These are phyloP conservation scores for Xanthoparmelia taractica DNA, from an alignment of 495 filamentous ascomycete genomes.

Conservation along the genomic window DNA sequence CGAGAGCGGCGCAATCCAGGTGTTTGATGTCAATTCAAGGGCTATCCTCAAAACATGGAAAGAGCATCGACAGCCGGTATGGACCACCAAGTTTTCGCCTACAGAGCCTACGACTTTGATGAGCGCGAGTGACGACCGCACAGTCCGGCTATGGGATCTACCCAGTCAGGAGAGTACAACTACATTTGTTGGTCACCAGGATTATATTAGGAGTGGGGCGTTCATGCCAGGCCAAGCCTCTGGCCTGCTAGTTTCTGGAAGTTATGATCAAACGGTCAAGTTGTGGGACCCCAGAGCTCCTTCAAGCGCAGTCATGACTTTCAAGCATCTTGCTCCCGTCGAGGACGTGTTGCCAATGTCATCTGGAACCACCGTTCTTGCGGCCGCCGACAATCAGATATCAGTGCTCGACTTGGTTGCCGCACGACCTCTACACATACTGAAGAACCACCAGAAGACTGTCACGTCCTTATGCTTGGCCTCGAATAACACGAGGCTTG, in stretches of 20 bases:
- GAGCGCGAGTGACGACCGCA: constrained; percentile 81
- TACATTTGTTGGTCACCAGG: constrained; percentile 78
- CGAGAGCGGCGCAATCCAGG: constrained; percentile 81
- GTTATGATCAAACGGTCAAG: constrained; percentile 88
- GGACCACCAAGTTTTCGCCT: constrained; percentile 82
- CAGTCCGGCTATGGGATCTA: constrained; percentile 89
- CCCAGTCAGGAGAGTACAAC: constrained; percentile 65
- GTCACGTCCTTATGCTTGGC: constrained; percentile 78
- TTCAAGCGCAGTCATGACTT: constrained; percentile 66
- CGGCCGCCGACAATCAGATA: constrained; percentile 78
- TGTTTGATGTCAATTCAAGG: constrained; percentile 82
- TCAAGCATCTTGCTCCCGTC: constrained; percentile 83
- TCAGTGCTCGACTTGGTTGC: constrained; percentile 91
- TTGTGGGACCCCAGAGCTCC: constrained; percentile 84
- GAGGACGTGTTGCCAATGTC: constrained; percentile 80
- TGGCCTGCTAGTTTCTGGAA: constrained; percentile 72
- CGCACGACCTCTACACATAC: constrained; percentile 72
- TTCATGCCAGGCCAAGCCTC: constrained; percentile 73
- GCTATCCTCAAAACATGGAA: constrained; percentile 95
- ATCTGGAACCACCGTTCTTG: constrained; percentile 76
- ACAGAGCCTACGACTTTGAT: constrained; percentile 76
- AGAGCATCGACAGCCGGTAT: constrained; percentile 90
- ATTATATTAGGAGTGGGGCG: constrained; percentile 80
- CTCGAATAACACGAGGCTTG: constrained; percentile 66
- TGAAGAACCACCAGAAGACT: constrained; percentile 95